phyloP scores from a whole-genome alignment of 345 rosid genomes.

The Chamaenerion angustifolium region DNA sequence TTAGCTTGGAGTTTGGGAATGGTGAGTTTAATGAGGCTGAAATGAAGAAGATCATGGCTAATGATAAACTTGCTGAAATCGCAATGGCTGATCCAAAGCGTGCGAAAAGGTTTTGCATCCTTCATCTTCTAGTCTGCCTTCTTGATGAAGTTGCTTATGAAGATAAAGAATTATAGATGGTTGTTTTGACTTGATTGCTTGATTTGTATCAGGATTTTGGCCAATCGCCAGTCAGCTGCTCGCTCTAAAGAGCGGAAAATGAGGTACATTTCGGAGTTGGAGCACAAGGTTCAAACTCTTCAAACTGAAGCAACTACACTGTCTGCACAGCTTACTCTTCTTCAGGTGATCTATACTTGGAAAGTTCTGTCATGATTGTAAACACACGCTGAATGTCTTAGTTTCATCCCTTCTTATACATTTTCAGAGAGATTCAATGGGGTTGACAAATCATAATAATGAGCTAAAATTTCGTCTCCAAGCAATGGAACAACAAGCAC shows the following conservation, averaged over 20 bases:
- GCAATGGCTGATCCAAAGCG: slow-evolving; percentile 52
- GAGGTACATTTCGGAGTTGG: slow-evolving; percentile 84
- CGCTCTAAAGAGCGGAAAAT: slow-evolving; percentile 93
- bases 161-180: neutral
- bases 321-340: slow-evolving; percentile 86
- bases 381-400: slow-evolving; percentile 2
- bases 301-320: slow-evolving; percentile 95
- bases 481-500: slow-evolving; percentile 97
- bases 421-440: slow-evolving; percentile 76
- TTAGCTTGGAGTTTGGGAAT: slow-evolving; percentile 78
- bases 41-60: slow-evolving; percentile 44
- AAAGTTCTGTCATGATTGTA: neutral
- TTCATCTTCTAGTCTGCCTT: no score
- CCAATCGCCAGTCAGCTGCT: slow-evolving; percentile 92
- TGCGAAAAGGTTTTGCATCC: slow-evolving; percentile 46
- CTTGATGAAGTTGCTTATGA: no score
- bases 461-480: slow-evolving; percentile 91
- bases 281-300: slow-evolving; percentile 92
- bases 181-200: no score
- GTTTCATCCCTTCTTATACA: slow-evolving; percentile 5
- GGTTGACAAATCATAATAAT: slow-evolving; percentile 82
- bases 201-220: slow-evolving; percentile 49
- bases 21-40: slow-evolving; percentile 58
- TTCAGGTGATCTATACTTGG: slow-evolving; percentile 38
- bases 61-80: slow-evolving; percentile 90